Percentiles rank a stretch among this genome's conserved stretches.
These are phyloP conservation scores for Verticillium tricorpus DNA, from an alignment of 2,329 filamentous ascomycete species.

Conservation along the genomic window DNA sequence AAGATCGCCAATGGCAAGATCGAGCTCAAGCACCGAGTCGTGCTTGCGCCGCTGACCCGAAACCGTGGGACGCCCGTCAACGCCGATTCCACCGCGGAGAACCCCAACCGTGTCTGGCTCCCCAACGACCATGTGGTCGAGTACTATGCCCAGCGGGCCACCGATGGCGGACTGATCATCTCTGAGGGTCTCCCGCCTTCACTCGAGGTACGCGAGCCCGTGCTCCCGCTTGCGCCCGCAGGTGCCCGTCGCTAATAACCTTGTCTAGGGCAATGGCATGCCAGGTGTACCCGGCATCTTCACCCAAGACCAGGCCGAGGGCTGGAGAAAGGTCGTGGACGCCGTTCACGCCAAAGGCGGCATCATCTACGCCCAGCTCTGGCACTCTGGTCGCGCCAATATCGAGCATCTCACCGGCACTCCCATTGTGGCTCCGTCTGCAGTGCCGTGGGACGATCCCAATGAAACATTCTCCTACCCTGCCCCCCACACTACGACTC, in stretches of 20 bases:
- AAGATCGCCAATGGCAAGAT: slow-evolving; percentile 36
- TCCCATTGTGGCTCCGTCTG: slow-evolving; percentile 30
- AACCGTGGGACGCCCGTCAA: slow-evolving; percentile 43
- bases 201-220: slow-evolving; percentile 21
- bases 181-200: slow-evolving; percentile 45
- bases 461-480: slow-evolving; percentile 34
- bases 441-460: slow-evolving; percentile 38
- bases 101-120: slow-evolving; percentile 43
- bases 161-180: slow-evolving; percentile 35
- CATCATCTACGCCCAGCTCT: slow-evolving; percentile 60
- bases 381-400: slow-evolving; percentile 33
- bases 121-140: slow-evolving; percentile 33
- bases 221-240: neutral
- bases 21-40: slow-evolving; percentile 44
- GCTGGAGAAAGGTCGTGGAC: slow-evolving; percentile 55
- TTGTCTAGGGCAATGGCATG: slow-evolving; percentile 21
- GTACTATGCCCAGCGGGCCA: slow-evolving; percentile 40
- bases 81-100: slow-evolving; percentile 35
- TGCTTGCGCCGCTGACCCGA: slow-evolving; percentile 48
- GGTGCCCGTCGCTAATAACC: neutral
- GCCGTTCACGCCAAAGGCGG: slow-evolving; percentile 58
- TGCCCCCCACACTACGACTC: slow-evolving; percentile 19
- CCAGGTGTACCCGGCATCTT: slow-evolving; percentile 55
- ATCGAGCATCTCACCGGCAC: slow-evolving; percentile 31
- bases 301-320: slow-evolving; percentile 45